Conservation (phyloP, 2,329 filamentous ascomycete genomes). For the Zarea fungicola region DNA sequence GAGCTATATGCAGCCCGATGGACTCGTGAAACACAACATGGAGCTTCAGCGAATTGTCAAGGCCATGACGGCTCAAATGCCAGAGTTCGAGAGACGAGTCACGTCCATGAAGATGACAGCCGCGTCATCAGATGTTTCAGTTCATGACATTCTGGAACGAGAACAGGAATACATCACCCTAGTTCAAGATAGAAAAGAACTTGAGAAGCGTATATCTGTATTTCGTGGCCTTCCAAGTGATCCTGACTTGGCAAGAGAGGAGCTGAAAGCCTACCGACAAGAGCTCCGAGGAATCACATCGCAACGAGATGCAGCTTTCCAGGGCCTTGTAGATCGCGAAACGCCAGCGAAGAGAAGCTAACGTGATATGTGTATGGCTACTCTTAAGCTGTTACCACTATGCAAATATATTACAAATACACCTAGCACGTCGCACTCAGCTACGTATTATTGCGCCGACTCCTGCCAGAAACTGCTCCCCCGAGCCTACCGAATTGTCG, state of each 20-base stretch:
- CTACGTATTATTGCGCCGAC: conserved; percentile 40
- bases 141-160: conserved; percentile 54
- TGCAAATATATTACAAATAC: not conserved
- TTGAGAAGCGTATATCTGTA: conserved; percentile 57
- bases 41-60: conserved; percentile 69
- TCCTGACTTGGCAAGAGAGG: conserved; percentile 59
- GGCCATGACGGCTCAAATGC: conserved; percentile 58
- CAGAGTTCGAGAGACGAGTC: conserved; percentile 49
- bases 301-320: conserved; percentile 69
- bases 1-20: conserved; percentile 48
- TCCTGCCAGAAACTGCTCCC: conserved; percentile 63
- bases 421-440: not conserved
- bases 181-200: conserved; percentile 49
- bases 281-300: conserved; percentile 58
- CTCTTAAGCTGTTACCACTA: not conserved
- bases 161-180: conserved; percentile 56
- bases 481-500: conserved; percentile 65
- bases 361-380: not conserved
- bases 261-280: conserved; percentile 61
- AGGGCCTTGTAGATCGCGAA: conserved; percentile 60
- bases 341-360: conserved; percentile 43
- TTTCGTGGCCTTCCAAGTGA: conserved; percentile 73
- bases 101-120: conserved; percentile 38
- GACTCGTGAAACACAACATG: conserved; percentile 64
- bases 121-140: conserved; percentile 37